These are phyloP conservation scores for Borovskyia barvae DNA, from an alignment of 208 protist genomes.

Conservation along the genomic window DNA sequence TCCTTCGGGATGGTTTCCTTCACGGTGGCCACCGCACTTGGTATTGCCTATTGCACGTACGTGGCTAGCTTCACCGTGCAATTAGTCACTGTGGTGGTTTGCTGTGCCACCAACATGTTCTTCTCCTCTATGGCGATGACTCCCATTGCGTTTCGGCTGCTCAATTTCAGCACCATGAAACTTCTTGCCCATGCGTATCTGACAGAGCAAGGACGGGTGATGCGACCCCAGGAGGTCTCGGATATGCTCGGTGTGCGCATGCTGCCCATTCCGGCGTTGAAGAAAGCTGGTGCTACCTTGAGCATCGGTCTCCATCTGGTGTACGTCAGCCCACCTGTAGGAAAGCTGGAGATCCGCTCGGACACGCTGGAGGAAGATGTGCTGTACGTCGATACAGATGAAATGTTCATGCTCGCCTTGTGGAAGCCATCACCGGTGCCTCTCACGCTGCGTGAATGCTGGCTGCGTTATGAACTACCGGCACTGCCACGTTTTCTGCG, in stretches of 20 bases:
- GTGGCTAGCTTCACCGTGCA: conserved; percentile 70
- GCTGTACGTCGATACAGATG: conserved; percentile 55
- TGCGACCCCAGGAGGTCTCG: conserved; percentile 61
- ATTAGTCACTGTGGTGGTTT: conserved; percentile 62
- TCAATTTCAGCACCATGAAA: conserved; percentile 70
- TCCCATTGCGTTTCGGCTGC: conserved; percentile 68
- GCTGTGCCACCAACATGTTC: conserved; percentile 60
- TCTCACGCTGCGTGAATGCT: conserved; percentile 46
- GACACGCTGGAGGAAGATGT: conserved; percentile 61
- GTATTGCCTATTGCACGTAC: conserved; percentile 70
- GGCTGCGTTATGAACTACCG: conserved; percentile 44
- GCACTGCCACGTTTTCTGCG: conserved; percentile 19
- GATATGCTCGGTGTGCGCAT: conserved; percentile 55
- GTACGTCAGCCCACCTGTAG: conserved; percentile 62
- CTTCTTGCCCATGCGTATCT: conserved; percentile 58
- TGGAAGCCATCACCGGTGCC: conserved; percentile 51
- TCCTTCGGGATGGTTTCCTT: conserved; percentile 84
- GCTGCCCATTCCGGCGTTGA: conserved; percentile 26
- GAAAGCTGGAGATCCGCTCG: conserved; percentile 52
- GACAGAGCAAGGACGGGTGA: conserved; percentile 25
- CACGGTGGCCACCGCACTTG: conserved; percentile 67
- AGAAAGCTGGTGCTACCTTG: conserved; percentile 9
- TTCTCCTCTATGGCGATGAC: conserved; percentile 64
- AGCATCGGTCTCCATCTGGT: conserved; percentile 45
- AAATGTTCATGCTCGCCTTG: conserved; percentile 67